Percentiles rank a stretch among this genome's conserved stretches.
Conservation (phyloP, 257 asterid species). For the Vinca minor region DNA sequence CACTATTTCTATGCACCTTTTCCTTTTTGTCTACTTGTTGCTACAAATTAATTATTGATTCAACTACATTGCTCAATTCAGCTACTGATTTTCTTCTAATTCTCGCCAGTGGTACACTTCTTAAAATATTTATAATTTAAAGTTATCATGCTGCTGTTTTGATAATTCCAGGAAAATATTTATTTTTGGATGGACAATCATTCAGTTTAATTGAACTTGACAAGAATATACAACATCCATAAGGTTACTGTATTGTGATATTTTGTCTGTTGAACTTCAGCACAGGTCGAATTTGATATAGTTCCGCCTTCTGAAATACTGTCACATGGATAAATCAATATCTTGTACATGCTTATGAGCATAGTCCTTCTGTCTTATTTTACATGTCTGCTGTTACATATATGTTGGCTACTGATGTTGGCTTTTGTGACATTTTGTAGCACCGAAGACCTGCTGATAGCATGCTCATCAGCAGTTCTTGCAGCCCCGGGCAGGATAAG, state of each 20-base stretch:
- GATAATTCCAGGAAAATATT: background rate
- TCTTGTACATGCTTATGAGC: background rate
- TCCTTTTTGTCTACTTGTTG: background rate
- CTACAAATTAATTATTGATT: background rate
- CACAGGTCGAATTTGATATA: background rate
- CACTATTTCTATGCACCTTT: conserved; percentile 4
- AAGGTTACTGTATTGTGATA: background rate
- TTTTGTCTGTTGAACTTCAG: background rate
- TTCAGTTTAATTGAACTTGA: background rate
- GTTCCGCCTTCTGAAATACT: background rate
- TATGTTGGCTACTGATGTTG: conserved; percentile 1
- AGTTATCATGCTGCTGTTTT: background rate
- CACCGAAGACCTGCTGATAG: conserved; percentile 80
- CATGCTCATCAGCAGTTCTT: conserved; percentile 84
- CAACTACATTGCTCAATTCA: background rate
- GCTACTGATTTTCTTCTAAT: background rate
- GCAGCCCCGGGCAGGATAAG: conserved; percentile 78
- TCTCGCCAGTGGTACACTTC: background rate
- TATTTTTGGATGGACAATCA: background rate
- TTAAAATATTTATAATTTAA: background rate
- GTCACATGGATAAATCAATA: background rate
- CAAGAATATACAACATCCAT: no score
- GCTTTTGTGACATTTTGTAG: conserved; percentile 40
- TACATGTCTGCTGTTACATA: background rate
- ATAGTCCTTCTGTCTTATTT: background rate